phyloP scores from a whole-genome alignment of 768 basidiomycete genomes.

The Panaeolus papilionaceus region DNA sequence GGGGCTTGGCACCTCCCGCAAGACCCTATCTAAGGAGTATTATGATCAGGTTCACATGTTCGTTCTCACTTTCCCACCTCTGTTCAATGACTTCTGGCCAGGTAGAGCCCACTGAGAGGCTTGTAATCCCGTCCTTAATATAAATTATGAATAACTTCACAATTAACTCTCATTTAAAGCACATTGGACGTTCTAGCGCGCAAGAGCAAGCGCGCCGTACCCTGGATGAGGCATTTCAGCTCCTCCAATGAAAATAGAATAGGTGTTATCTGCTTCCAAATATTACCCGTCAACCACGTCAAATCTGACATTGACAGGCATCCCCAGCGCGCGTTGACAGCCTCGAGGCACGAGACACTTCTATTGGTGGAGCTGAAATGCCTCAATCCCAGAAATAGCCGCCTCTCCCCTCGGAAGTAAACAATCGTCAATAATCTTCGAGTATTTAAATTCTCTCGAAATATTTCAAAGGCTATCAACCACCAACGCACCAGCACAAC shows the following conservation, averaged over 20 bases:
- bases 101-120: too few relatives aligned
- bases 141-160: too few relatives aligned
- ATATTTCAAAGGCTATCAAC: background rate
- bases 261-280: background rate
- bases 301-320: background rate
- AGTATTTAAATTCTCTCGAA: background rate
- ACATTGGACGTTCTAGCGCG: too few relatives aligned
- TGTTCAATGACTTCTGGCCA: too few relatives aligned
- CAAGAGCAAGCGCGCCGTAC: too few relatives aligned
- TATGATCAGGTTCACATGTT: too few relatives aligned
- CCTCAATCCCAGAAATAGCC: background rate
- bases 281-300: background rate
- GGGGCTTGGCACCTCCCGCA: too few relatives aligned
- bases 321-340: background rate
- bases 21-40: too few relatives aligned
- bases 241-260: background rate
- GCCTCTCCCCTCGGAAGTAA: background rate
- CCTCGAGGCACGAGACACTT: constrained; percentile 1
- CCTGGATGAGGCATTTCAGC: constrained; percentile 4
- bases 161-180: too few relatives aligned
- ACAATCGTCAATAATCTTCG: background rate
- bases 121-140: too few relatives aligned
- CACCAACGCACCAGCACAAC: background rate
- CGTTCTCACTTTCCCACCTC: too few relatives aligned
- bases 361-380: constrained; percentile 7